These are phyloP conservation scores for Kodamaea neixiangensis DNA, from an alignment of 805 yeast genomes.

Conservation along the genomic window DNA sequence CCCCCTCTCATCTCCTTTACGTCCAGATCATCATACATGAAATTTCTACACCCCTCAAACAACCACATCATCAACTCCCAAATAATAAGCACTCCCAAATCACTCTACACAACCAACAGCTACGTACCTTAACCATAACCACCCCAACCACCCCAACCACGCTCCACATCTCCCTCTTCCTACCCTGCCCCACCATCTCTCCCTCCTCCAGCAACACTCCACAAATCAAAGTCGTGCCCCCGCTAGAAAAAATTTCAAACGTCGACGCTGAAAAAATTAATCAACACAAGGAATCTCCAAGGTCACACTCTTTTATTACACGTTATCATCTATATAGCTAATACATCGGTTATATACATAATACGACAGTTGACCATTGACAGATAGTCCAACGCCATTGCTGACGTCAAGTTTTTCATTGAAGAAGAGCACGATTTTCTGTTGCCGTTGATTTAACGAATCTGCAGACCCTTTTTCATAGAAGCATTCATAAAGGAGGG, in stretches of 20 bases:
- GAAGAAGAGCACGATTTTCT: slow-evolving; percentile 7
- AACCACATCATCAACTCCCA: no score
- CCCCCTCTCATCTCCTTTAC: no score
- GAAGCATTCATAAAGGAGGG: slow-evolving; percentile 1
- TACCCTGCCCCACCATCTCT: background rate
- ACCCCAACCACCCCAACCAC: background rate
- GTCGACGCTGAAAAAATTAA: slow-evolving; percentile 9
- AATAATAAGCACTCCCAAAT: no score
- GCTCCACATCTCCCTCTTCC: background rate
- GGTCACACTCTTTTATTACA: slow-evolving; percentile 6
- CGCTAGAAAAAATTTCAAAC: slow-evolving; percentile 7
- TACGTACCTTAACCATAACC: background rate
- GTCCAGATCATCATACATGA: no score
- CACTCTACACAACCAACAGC: no score
- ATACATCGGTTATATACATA: slow-evolving; percentile 8
- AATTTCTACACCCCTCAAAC: background rate
- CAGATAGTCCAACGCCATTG: background rate
- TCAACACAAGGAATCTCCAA: slow-evolving; percentile 2
- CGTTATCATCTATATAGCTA: slow-evolving; percentile 7
- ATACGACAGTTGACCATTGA: background rate
- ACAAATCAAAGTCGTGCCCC: background rate
- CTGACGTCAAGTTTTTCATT: slow-evolving; percentile 3
- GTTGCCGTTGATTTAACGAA: slow-evolving; percentile 6
- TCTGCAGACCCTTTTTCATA: slow-evolving; percentile 5
- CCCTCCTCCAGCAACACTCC: background rate